These are phyloP conservation scores for Wilhelminamyces savonicus DNA, from an alignment of 805 yeast species.

Conservation along the genomic window DNA sequence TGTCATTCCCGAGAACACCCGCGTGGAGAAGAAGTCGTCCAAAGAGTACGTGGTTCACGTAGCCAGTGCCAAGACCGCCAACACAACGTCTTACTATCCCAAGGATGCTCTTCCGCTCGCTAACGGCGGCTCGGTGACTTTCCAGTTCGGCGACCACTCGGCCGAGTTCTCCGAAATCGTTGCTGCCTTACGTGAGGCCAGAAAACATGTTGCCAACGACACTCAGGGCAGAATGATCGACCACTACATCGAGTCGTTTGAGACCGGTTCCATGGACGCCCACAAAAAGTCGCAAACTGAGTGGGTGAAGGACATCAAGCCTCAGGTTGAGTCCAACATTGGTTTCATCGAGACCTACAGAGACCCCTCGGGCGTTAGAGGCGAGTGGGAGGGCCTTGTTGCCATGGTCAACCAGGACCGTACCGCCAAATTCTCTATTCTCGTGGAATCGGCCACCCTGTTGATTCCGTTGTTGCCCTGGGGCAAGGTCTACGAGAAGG, in stretches of 20 bases:
- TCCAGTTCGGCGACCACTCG: conserved; percentile 75
- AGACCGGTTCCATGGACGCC: conserved; percentile 77
- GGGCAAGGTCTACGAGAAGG: conserved; percentile 72
- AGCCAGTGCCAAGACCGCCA: conserved; percentile 54
- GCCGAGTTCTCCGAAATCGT: conserved; percentile 58
- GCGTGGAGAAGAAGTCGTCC: conserved; percentile 53
- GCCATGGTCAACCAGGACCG: conserved; percentile 87
- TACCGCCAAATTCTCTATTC: conserved; percentile 67
- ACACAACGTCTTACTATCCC: conserved; percentile 50
- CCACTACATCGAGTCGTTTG: conserved; percentile 62
- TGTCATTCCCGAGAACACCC: conserved; percentile 74
- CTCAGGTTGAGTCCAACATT: conserved; percentile 63
- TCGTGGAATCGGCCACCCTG: conserved; percentile 61
- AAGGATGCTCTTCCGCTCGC: conserved; percentile 29
- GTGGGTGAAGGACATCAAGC: conserved; percentile 87
- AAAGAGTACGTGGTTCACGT: conserved; percentile 52
- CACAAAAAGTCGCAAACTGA: conserved; percentile 78
- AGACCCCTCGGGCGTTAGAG: conserved; percentile 87
- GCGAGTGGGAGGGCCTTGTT: conserved; percentile 90
- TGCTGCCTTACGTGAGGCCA: conserved; percentile 50
- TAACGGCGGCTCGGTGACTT: conserved; percentile 33
- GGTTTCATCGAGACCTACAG: conserved; percentile 92
- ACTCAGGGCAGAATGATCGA: conserved; percentile 63
- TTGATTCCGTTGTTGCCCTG: conserved; percentile 72
- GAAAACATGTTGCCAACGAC: conserved; percentile 62